Evolutionary conservation across 2,329 filamentous ascomycete genomes (phyloP), one percentile per base, ranked within the genome.

Genomic region (Colletotrichum neosansevieriae): DNA sequence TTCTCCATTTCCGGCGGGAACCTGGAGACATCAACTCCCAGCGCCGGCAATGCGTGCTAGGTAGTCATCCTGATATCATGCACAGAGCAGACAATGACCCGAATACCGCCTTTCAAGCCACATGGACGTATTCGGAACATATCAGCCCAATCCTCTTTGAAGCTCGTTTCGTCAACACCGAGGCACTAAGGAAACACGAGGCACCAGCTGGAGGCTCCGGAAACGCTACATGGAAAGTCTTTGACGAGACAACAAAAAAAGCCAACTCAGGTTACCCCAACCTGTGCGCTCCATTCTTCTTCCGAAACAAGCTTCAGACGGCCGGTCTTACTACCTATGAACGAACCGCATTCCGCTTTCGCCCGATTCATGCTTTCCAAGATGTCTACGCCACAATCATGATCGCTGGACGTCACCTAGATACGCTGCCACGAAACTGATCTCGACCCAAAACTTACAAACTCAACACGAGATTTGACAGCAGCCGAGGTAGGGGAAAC

Each of bases 231-330:
- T 12, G 19, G 24, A 24, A 3, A n/a, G 34, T 19, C 45, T 51
- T 60, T 60, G 53, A 40, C 19, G 38, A 34, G 17, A 36, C 19
- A 32, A 53, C 24, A 44, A 40, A 53, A 53, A 21, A 32, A 11
- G n/a, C 15, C 32, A 17, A 56, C 40, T 42, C 40, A 54, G 51
- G 15, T 49, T 19, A 50, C 36, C 21, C 47, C 32, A 17, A 12
- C 29, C 32, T 64, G 11, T 13, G n/a, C 47, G 15, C n/a, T 49
- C 49, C 24, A 38, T 65, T 29, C 38, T 53, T 15, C 32, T 13
- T 19, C 17, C 34, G 53, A 68, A 63, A 65, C 65, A 68, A 64
- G 54, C 65, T 68, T 68, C 61, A 49, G 65, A 44, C 38, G 34
- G 42, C n/a, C 19, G 13, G 15, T 34, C n/a, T 19, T 5, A 12